Base-by-base conservation (phyloP, 2,329 filamentous ascomycete genomes). In the Fusarium sp. region DNA sequence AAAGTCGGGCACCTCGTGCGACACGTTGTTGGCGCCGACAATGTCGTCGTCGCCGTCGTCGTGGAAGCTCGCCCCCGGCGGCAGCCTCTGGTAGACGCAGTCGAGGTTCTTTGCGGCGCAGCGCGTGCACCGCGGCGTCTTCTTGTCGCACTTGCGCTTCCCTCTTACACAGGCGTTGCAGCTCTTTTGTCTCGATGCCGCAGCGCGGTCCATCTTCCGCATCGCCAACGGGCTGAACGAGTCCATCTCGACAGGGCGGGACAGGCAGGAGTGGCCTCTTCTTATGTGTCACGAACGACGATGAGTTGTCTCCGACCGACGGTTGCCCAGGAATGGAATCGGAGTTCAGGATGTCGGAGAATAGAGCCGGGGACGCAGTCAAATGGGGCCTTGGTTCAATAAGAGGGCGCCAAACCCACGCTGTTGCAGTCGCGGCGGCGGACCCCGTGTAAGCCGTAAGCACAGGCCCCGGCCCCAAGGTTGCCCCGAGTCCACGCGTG, bases 111-210 rank as follows among this genome's bases (percentile, higher is more conserved):
- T 83, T 71, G 78, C 79, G 5, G 76, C 76, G 71, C 83, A 86
- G 54, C 83, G 82, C 23, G 79, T 79, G 72, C 83, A 85, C 47
- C 76, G 75, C 15, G 84, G 83, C 9, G 75, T 77, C 47, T 74
- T 78, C 78, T 85, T 85, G 73, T 86, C 83, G 74, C 84, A 86
- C 63, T 83, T 80, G 52, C 83, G 79, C 74, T 86, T 86, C 74
- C 82, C 81, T 56, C 79, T 79, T 51, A 85, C 83, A 70, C 84
- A 86, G 56, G 82, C 80, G 67, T 85, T 83, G 78, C 83, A 85
- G 77, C 82, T 85, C 79, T 84, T 85, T 71, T 85, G 84, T 63
- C 83, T 78, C 86, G 81, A 89, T 44, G 81, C 79, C 39, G 80
- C 77, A 37, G 71, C 68, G 9, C 73, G 75, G 41, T 78, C 76